Base-by-base conservation (phyloP, 441 rosid genomes). In the Arabidopsis hybrid region DNA sequence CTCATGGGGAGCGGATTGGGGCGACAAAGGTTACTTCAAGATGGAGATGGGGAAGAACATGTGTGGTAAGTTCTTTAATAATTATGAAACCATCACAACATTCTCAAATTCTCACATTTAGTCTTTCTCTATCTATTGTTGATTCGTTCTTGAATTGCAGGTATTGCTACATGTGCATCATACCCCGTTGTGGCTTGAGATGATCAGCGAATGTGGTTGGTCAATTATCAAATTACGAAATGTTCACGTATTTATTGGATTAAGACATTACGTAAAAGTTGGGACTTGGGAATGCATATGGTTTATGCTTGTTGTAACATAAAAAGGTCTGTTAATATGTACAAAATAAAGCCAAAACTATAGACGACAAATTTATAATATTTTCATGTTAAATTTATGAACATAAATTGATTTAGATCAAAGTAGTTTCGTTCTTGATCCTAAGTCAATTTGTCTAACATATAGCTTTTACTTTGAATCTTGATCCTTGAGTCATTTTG, bases 41-140 rank as follows among this genome's bases (percentile, higher is more conserved):
- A 95, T 95, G 95, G 96, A 91, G 77, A 29, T 88, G 85, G 96
- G 97, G 36, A 90, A 89, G 79, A 94, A 92, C 87, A 94, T 92
- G 97, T 95, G 99, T 70, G 98, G 97, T 95, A 79, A 83, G 97
- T 76, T 66, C 35, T 68, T 31, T 17, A 67, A 61, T 46, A 12
- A 32, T 71, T 29, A 11, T 49, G 35, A 55, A 58, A 60, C 64
- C 14, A 46, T 53, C 16, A 55, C 6, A 36, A 3, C 5, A 60
- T 34, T 14, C 21, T 42, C 52, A 31, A 43, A 43, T 32, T 12
- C 36, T 57, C 29, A 12, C 29, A 39, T 51, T 60, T 53, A 47
- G 26, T 39, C 57, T 57, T 62, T 57, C 68, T 65, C 50, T 47
- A 10, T 13, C 38, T 35, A 21, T 14, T 34, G 42, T 64, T 81